Percentiles rank a stretch among this genome's conserved stretches.
phyloP scores from a whole-genome alignment of 805 yeast genomes.

The Starmerella apis region DNA sequence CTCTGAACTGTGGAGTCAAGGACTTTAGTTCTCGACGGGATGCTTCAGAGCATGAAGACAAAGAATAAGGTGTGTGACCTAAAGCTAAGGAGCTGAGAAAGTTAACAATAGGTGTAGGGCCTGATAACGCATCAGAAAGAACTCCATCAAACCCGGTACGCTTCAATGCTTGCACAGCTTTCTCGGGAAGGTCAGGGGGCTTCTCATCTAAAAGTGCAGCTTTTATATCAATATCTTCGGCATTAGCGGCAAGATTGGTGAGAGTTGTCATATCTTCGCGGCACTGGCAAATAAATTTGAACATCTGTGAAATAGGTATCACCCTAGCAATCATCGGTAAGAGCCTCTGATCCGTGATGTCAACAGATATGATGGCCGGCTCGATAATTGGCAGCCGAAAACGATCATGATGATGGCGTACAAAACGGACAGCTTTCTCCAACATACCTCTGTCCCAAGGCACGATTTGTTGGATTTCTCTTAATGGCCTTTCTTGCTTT shows the following conservation, averaged over 20 bases:
- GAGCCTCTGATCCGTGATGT: slow-evolving; percentile 40
- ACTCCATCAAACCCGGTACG: slow-evolving; percentile 70
- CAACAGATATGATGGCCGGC: slow-evolving; percentile 63
- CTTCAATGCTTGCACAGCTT: slow-evolving; percentile 32
- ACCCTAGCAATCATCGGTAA: slow-evolving; percentile 50
- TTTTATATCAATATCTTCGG: slow-evolving; percentile 23
- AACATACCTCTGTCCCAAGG: slow-evolving; percentile 2
- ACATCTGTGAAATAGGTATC: slow-evolving; percentile 43
- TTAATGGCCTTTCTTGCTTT: neutral
- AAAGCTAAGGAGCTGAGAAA: slow-evolving; percentile 22
- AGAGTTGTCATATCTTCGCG: slow-evolving; percentile 41
- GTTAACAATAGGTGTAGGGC: slow-evolving; percentile 59
- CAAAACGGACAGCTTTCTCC: slow-evolving; percentile 2
- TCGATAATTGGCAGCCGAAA: slow-evolving; percentile 45
- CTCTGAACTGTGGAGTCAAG: neutral
- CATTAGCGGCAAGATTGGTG: slow-evolving; percentile 37
- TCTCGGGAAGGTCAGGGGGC: slow-evolving; percentile 32
- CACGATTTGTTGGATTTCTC: neutral
- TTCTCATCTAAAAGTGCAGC: neutral
- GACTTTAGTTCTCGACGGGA: neutral
- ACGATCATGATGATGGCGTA: neutral
- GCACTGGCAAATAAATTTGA: slow-evolving; percentile 54
- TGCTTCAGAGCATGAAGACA: slow-evolving; percentile 28
- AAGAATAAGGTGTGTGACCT: slow-evolving; percentile 56
- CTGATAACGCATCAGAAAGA: slow-evolving; percentile 56